Evolutionary conservation across 192 early-diverging fungal genomes (phyloP).

Genomic region (Rhizophagus sp.): DNA sequence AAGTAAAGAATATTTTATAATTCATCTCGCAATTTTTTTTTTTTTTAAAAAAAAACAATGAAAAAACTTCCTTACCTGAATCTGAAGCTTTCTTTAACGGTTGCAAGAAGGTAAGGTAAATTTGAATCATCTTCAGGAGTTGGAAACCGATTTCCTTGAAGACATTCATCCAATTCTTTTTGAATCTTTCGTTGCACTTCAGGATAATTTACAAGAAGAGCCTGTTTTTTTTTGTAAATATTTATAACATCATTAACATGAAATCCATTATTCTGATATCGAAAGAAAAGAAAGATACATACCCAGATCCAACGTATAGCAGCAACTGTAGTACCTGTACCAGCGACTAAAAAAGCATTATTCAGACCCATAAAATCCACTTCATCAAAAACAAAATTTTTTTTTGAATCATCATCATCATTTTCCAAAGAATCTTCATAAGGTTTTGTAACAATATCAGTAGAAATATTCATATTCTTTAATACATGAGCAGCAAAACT

Average conservation of each 20-base stretch:
- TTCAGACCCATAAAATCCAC: background rate
- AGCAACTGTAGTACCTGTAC: background rate
- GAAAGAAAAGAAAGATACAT: background rate
- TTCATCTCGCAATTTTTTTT: too few relatives aligned
- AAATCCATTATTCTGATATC: too few relatives aligned
- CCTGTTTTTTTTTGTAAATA: background rate
- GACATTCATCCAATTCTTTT: background rate
- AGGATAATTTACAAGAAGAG: background rate
- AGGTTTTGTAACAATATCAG: background rate
- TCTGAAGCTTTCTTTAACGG: constrained; percentile 12
- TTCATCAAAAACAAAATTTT: background rate
- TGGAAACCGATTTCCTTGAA: background rate
- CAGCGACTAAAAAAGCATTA: background rate
- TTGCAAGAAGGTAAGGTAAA: constrained; percentile 7
- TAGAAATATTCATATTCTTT: background rate
- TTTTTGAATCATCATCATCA: background rate
- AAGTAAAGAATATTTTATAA: too few relatives aligned
- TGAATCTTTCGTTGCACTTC: constrained; percentile 4
- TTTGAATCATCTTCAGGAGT: background rate
- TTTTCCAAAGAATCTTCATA: background rate
- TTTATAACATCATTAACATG: background rate
- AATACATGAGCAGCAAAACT: background rate
- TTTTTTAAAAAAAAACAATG: background rate
- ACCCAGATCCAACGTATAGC: background rate
- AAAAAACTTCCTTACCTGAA: background rate